phyloP scores from a whole-genome alignment of 169 alveolate genomes.

The Cryptosporidium ryanae region DNA sequence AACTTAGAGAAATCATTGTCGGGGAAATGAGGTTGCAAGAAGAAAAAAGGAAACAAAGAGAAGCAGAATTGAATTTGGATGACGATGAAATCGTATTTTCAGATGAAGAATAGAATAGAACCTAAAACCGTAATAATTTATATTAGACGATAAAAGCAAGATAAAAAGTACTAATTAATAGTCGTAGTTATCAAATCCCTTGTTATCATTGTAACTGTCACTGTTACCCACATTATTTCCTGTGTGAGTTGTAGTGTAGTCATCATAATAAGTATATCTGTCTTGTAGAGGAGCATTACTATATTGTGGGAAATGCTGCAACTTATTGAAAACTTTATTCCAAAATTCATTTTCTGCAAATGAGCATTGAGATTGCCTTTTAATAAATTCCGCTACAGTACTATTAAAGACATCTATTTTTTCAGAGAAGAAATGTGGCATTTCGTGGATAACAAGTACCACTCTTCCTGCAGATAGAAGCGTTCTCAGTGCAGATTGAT shows the following conservation, averaged over 20 bases:
- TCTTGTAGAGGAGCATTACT: neutral
- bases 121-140: neutral
- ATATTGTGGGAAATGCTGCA: conserved; percentile 24
- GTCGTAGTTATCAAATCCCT: conserved; percentile 50
- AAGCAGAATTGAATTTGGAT: conserved; percentile 76
- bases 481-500: conserved; percentile 67
- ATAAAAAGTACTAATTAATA: conserved; percentile 14
- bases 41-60: conserved; percentile 77
- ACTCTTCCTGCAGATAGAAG: conserved; percentile 71
- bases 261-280: neutral
- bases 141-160: neutral
- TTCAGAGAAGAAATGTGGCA: conserved; percentile 73
- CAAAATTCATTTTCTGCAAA: conserved; percentile 57
- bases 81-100: conserved; percentile 73
- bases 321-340: conserved; percentile 20
- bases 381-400: conserved; percentile 30
- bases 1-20: conserved; percentile 76
- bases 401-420: conserved; percentile 39
- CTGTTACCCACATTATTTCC: conserved; percentile 9
- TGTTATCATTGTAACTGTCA: conserved; percentile 5
- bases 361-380: conserved; percentile 40
- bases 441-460: conserved; percentile 56
- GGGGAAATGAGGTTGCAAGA: conserved; percentile 80
- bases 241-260: neutral
- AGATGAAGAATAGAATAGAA: conserved; percentile 47